These are phyloP conservation scores for Hortaea sp. DNA, from an alignment of 2,329 filamentous ascomycete species.

Conservation along the genomic window DNA sequence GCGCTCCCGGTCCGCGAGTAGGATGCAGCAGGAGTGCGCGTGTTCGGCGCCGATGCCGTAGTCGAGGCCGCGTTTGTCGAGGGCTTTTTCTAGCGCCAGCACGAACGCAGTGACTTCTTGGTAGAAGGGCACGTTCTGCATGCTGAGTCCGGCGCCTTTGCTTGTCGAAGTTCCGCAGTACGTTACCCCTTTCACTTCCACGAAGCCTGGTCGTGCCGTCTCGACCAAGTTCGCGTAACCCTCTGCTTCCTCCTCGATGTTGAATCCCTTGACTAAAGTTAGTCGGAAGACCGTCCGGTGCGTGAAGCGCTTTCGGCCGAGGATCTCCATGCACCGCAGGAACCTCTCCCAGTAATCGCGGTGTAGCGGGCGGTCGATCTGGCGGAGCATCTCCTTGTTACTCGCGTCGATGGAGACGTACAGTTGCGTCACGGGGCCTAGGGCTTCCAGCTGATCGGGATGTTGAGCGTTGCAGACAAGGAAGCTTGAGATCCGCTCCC, in stretches of 20 bases:
- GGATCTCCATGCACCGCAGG: constrained; percentile 78
- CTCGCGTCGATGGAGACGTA: constrained; percentile 95
- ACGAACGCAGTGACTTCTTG: constrained; percentile 81
- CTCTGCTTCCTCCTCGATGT: constrained; percentile 83
- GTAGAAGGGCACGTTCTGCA: constrained; percentile 96
- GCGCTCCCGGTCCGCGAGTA: constrained; percentile 65
- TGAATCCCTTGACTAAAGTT: constrained; percentile 95
- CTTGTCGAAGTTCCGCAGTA: constrained; percentile 89
- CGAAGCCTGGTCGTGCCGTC: constrained; percentile 76
- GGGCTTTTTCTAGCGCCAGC: constrained; percentile 57
- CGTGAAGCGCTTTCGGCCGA: constrained; percentile 69
- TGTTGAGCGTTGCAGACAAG: constrained; percentile 96
- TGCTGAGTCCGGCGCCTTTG: constrained; percentile 76
- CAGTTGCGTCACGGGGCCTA: constrained; percentile 83
- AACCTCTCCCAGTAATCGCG: constrained; percentile 98
- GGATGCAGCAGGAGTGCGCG: constrained; percentile 84
- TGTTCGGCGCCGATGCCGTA: constrained; percentile 95
- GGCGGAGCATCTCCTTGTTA: constrained; percentile 75
- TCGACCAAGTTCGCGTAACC: constrained; percentile 87
- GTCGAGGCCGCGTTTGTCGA: constrained; percentile 58
- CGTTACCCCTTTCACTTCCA: constrained; percentile 93
- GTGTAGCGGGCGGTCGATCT: constrained; percentile 85
- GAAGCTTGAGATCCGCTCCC: constrained; percentile 82
- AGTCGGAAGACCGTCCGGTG: constrained; percentile 92
- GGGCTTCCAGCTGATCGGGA: constrained; percentile 72